Conservation (phyloP, 2,329 filamentous ascomycete species). For the Fusarium lateritium region DNA sequence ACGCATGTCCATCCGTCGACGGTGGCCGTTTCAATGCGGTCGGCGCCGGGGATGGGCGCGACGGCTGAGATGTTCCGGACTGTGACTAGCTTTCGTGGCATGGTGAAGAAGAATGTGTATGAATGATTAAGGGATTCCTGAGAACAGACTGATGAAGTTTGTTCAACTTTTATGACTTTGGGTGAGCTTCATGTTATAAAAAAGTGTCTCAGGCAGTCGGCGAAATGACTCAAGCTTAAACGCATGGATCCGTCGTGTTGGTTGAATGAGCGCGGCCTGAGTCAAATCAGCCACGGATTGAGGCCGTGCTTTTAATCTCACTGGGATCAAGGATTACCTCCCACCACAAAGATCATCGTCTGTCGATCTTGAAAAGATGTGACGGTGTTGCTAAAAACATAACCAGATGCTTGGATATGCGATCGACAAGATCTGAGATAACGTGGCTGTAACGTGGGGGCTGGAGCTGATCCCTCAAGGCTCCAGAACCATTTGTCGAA, state of each 20-base stretch:
- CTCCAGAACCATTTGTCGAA: not conserved
- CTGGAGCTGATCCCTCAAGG: not conserved
- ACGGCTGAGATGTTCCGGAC: constrained; percentile 38
- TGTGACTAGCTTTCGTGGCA: constrained; percentile 45
- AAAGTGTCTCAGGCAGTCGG: constrained; percentile 2
- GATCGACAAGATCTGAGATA: constrained; percentile 14
- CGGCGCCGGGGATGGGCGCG: constrained; percentile 37
- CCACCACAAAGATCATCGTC: not conserved
- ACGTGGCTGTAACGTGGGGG: not conserved
- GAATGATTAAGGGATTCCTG: not conserved
- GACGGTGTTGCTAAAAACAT: constrained; percentile 1
- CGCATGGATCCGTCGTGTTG: constrained; percentile 1
- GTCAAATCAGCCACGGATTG: not conserved
- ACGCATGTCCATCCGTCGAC: constrained; percentile 46
- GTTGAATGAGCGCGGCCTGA: constrained; percentile 3
- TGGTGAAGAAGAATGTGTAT: constrained; percentile 3
- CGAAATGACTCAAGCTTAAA: constrained; percentile 27
- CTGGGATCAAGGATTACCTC: not conserved
- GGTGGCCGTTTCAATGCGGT: constrained; percentile 37
- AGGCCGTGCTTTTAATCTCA: not conserved
- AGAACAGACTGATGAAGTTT: not conserved
- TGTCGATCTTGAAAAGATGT: constrained; percentile 6
- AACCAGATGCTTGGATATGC: not conserved
- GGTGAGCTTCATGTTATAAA: not conserved
- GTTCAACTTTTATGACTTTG: not conserved